Base-by-base conservation (phyloP, 1,139 yeast genomes). In the Candida neerlandica region DNA sequence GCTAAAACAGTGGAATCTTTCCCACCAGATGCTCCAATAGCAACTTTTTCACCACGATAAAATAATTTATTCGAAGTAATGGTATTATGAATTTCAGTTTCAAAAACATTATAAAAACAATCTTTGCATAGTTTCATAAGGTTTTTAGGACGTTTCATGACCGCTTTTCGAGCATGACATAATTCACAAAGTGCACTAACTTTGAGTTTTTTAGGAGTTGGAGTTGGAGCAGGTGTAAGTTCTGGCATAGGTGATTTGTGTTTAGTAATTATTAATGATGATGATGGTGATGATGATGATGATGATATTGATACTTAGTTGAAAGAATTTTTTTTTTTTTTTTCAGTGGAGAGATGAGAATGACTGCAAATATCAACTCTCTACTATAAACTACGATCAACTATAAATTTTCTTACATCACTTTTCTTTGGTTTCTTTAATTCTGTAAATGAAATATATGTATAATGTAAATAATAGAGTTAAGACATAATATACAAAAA, bases 11-110 rank as follows among this genome's bases (percentile, higher is more conserved):
- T 95, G 4, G 97, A 90, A 64, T 95, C 99, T 62, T 95, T 95
- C 45, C 99, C 99, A 21, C 99, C 99, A 1, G 97, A 89, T 0
- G 99, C 99, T 12, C 99, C 99, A 26, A 95, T 92, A 14, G 98
- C 99, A 1, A 95, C 94, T 35, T 73, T 78, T 62, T 95, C 99
- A 14, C 97, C 98, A 1, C 73, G 77, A 32, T 81, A 65, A 61
- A 95, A 95, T 43, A 95, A 77, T 1, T 82, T 73, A 48, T 88
- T 85, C 43, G 81, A 76, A 10, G 77, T 73, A 47, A 95, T 92
- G 5, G 99, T 94, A 59, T 91, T 81, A 72, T 95, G 99, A 55
- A 95, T 88, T 64, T 95, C 99, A 0, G 96, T 89, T 67, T 95
- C 99, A 67, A 95, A 94, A 3, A 91, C 96, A 54, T 82, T 77